Evolutionary conservation across 2,329 filamentous ascomycete genomes (phyloP).

Genomic region (Myriosclerotinia duriaeana): DNA sequence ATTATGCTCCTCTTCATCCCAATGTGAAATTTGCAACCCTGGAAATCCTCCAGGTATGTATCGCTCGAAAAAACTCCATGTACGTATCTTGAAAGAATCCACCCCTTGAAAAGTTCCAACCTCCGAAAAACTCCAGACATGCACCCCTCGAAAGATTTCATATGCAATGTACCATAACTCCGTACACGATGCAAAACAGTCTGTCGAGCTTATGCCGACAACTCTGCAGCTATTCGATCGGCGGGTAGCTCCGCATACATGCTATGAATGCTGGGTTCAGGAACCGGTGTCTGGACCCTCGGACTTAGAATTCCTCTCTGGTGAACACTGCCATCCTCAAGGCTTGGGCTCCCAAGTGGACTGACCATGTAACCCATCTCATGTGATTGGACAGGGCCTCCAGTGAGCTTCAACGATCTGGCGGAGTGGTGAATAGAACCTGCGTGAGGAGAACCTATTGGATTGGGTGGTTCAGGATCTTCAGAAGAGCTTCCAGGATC

Average conservation of each 20-base stretch:
- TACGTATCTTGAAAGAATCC: too few species aligned
- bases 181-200: not conserved
- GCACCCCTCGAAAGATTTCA: not conserved
- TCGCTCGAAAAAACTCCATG: too few species aligned
- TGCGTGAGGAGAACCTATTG: not conserved
- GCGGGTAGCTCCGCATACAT: not conserved
- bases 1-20: not conserved
- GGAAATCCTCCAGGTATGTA: not conserved
- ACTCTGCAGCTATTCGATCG: not conserved
- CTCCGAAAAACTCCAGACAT: not conserved
- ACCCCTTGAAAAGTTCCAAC: too few species aligned
- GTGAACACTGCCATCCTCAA: not conserved
- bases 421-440: not conserved
- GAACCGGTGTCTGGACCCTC: not conserved
- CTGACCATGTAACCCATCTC: not conserved
- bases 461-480: not conserved
- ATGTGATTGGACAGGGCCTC: not conserved
- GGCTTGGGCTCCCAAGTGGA: not conserved
- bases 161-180: not conserved
- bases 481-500: not conserved
- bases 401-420: not conserved
- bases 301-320: not conserved
- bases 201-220: not conserved
- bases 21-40: not conserved
- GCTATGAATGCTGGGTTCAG: not conserved